Base-by-base conservation (phyloP, 192 early-diverging fungal genomes). In the Dissophora globulifera region DNA sequence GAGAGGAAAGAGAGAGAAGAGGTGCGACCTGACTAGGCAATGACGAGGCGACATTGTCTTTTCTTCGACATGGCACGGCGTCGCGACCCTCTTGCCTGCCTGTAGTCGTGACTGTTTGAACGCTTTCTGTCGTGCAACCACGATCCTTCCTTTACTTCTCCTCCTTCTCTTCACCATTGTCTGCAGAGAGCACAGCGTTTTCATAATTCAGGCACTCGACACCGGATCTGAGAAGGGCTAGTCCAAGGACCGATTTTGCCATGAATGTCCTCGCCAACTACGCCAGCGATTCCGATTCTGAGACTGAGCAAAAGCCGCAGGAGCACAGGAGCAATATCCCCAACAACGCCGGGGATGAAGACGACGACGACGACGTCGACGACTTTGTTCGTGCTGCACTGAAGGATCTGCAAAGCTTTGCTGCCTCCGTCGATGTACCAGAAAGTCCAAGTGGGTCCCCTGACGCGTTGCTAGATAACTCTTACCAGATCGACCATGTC, bases 211-310 rank as follows among this genome's bases (percentile, higher is more conserved):
- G 15, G 46, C n/a, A n/a, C n/a, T n/a, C n/a, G n/a, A n/a, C n/a
- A n/a, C n/a, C n/a, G n/a, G n/a, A n/a, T n/a, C n/a, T n/a, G n/a
- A n/a, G n/a, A n/a, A n/a, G n/a, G n/a, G n/a, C n/a, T n/a, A n/a
- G n/a, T 19, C 10, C 41, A 31, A 22, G 31, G 12, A 49, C 16
- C 45, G 26, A n/a, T 17, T 31, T 30, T 25, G 51, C 57, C 42
- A 76, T 76, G 72, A 66, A 76, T 52, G 56, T 52, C 16, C 58
- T 76, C 19, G 51, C 49, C 22, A 58, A 49, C 30, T 76, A 76
- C 40, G 50, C 57, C 2, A 76, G 63, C 23, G 63, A 66, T 33
- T 76, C 72, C 6, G 72, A 76, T 1, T 57, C 72, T 19, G 58
- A 67, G 0, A 23, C 16, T 9, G 67, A 69, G 19, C 22, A 19